Base-by-base conservation (phyloP, 805 yeast genomes). In the Clavispora fructus region DNA sequence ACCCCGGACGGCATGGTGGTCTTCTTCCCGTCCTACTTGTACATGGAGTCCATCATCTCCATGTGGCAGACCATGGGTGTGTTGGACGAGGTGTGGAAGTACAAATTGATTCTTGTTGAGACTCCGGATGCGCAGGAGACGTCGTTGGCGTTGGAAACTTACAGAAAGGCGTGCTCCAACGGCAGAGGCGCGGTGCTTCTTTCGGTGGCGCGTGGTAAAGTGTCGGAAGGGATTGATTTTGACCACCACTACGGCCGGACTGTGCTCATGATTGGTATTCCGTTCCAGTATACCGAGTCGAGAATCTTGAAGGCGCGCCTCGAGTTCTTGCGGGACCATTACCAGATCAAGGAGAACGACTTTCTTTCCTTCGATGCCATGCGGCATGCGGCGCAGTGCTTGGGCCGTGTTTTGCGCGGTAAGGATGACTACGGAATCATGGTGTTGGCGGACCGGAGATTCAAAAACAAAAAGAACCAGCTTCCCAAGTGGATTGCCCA, bases 11-110 rank as follows among this genome's bases (percentile, higher is more conserved):
- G 99, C 4, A 73, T 94, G 78, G 99, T 94, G 41, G 97, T 94
- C 35, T 94, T 94, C 71, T 94, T 94, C 68, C 99, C 99, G 0
- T 87, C 96, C 1, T 94, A 94, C 73, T 73, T 94, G 33, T 95
- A 94, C 64, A 94, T 94, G 99, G 99, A 94, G 65, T 87, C 95
- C 58, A 94, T 94, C 58, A 92, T 94, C 37, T 88, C 97, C 1
- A 91, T 89, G 87, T 94, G 99, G 99, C 99, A 94, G 69, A 85
- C 84, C 12, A 94, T 94, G 97, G 98, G 98, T 42, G 91, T 94
- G 37, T 68, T 94, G 57, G 99, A 94, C 63, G 98, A 94, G 65
- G 98, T 94, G 9, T 94, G 99, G 99, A 91, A 94, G 64, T 90
- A 94, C 63, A 94, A 94, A 63, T 73, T 94, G 54, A 92, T 94